A percentile compares a stretch with the other conserved stretches of the same genome.
Evolutionary conservation across 2,329 filamentous ascomycete species (phyloP).

Genomic region (Dothideomycetidae sp.): DNA sequence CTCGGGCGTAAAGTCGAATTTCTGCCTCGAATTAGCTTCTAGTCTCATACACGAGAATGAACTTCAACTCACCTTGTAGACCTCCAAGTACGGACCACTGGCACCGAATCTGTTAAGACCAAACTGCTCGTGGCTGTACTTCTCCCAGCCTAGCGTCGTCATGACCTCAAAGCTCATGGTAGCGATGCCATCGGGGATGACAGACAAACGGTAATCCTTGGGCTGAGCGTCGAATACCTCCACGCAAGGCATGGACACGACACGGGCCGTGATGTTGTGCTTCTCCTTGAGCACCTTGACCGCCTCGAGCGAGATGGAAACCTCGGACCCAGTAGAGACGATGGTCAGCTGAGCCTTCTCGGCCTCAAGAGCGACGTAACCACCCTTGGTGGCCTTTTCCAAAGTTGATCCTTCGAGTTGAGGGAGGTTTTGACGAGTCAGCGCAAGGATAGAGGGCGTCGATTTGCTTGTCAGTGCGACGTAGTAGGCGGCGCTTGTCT

Average conservation of each 20-base stretch:
- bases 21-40: slow-evolving; percentile 40
- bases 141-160: slow-evolving; percentile 96
- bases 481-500: slow-evolving; percentile 97
- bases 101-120: slow-evolving; percentile 98
- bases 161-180: slow-evolving; percentile 90
- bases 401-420: slow-evolving; percentile 91
- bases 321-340: slow-evolving; percentile 91
- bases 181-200: slow-evolving; percentile 88
- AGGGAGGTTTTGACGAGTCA: slow-evolving; percentile 95
- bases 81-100: slow-evolving; percentile 91
- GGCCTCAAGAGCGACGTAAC: slow-evolving; percentile 77
- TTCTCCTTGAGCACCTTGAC: slow-evolving; percentile 84
- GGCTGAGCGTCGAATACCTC: slow-evolving; percentile 89
- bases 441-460: slow-evolving; percentile 83
- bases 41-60: not conserved
- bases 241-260: slow-evolving; percentile 92
- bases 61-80: slow-evolving; percentile 69
- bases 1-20: slow-evolving; percentile 98
- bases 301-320: slow-evolving; percentile 82
- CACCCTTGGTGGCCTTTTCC: slow-evolving; percentile 83
- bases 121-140: slow-evolving; percentile 98
- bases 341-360: slow-evolving; percentile 76
- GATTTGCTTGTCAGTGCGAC: slow-evolving; percentile 76
- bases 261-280: slow-evolving; percentile 71
- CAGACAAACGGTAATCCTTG: slow-evolving; percentile 88